Conservation (phyloP, 2,329 filamentous ascomycete species). For the Fusarium sp. region DNA sequence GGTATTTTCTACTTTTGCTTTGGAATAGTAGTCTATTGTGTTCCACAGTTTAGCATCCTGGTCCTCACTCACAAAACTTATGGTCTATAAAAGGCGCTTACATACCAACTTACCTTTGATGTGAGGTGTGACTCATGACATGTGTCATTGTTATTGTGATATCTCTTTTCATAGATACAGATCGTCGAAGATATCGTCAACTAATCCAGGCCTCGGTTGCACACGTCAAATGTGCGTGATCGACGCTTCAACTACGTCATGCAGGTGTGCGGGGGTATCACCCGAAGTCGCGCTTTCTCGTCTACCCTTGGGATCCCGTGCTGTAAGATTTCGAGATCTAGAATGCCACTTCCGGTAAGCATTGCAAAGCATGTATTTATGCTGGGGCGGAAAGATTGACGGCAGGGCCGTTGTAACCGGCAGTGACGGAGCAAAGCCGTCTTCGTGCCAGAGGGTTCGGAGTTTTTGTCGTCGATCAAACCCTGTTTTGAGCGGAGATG, state of each 20-base stretch:
- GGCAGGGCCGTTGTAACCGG: not conserved
- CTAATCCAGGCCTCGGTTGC: fast-evolving
- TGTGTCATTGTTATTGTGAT: too few species aligned
- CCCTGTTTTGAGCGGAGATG: not conserved
- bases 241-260: not conserved
- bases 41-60: too few species aligned
- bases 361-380: not conserved
- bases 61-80: not conserved
- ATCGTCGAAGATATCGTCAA: not conserved
- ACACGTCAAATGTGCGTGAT: not conserved
- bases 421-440: not conserved
- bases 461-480: not conserved
- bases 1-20: too few species aligned
- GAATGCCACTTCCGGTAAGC: not conserved
- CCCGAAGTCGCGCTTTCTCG: not conserved
- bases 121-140: not conserved
- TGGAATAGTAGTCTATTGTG: too few species aligned
- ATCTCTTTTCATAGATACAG: too few species aligned
- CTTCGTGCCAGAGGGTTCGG: not conserved
- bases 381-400: not conserved
- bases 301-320: not conserved
- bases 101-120: not conserved
- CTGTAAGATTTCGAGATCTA: not conserved
- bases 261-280: not conserved
- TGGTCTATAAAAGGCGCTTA: not conserved